Evolutionary conservation across 2,329 filamentous ascomycete genomes (phyloP), one percentile per base, ranked within the genome.

Genomic region (Fusarium piperis): DNA sequence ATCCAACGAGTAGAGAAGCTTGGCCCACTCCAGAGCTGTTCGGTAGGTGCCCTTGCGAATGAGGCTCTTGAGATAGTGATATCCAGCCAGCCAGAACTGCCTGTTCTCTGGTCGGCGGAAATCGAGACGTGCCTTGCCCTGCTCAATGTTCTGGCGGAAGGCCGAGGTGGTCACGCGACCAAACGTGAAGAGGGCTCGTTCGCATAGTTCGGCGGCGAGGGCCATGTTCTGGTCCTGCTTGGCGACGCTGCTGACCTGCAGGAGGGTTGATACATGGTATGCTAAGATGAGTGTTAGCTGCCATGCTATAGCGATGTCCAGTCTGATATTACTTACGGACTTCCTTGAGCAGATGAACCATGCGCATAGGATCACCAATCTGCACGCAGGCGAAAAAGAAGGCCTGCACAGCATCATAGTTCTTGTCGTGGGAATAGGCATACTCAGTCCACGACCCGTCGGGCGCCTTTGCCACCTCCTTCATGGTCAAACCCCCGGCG

Each of bases 21-120:
- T 97, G 8, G 93, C 89, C 95, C 96, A 99, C 81, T 98, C 96
- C 53, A 97, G 90, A 0, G 94, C 94, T 1, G 96, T 98, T 52
- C 94, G 89, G 86, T 94, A 97, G 1, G 95, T 98, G n/a, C 95
- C 94, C 75, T 97, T 95, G 82, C 94, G 91, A 16, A 94, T 88
- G 23, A 99, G 85, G 72, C 94, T 96, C 74, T 89, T 90, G 75
- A 98, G 92, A 76, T 98, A 98, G 73, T 95, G 91, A 85, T 94
- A 97, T 10, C 91, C 93, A 2, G 94, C 93, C 36, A 98, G 89
- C 91, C 93, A 97, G 71, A 99, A 91, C 80, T 98, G 95, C 46
- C 96, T 89, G 79, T 98, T 98, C 79, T 97, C 95, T 0, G 92
- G 91, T 38, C 94, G 87, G 20, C 87, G 83, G 78, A 98, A 98